phyloP scores from a whole-genome alignment of 2,329 filamentous ascomycete genomes.

The Stenocarpella maydis region DNA sequence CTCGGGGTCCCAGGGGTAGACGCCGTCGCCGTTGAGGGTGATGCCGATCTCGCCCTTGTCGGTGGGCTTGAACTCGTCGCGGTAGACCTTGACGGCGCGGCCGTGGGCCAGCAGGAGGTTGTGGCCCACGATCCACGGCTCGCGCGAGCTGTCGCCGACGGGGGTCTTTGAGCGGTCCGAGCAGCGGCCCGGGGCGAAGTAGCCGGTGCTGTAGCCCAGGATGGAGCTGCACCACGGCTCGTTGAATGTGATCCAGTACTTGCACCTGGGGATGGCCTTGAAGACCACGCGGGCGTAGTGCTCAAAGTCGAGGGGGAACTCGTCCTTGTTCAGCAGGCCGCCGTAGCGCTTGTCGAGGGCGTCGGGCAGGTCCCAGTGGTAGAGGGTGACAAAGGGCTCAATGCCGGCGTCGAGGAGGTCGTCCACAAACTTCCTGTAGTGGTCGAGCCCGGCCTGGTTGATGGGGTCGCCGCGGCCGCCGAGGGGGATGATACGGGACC shows the following conservation, averaged over 20 bases:
- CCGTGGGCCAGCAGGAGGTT: conserved; percentile 83
- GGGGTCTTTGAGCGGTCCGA: conserved; percentile 76
- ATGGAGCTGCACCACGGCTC: conserved; percentile 88
- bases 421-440: conserved; percentile 82
- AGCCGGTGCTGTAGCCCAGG: conserved; percentile 79
- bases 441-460: conserved; percentile 79
- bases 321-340: conserved; percentile 79
- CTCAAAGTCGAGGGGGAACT: conserved; percentile 84
- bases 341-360: conserved; percentile 82
- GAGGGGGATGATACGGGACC: conserved; percentile 85
- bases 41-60: conserved; percentile 84
- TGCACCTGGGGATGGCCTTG: conserved; percentile 77
- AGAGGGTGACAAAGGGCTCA: conserved; percentile 81
- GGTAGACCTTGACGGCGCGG: conserved; percentile 81
- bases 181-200: conserved; percentile 83
- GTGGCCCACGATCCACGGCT: conserved; percentile 86
- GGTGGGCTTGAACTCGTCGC: conserved; percentile 79
- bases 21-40: conserved; percentile 85
- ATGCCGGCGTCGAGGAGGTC: conserved; percentile 80
- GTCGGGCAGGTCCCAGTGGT: conserved; percentile 89
- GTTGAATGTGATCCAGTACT: conserved; percentile 91
- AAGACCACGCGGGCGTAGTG: conserved; percentile 81
- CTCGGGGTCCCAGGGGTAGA: conserved; percentile 82
- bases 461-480: conserved; percentile 83
- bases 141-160: conserved; percentile 76